Conservation (phyloP, 2,329 filamentous ascomycete species). For the Aureobasidium sp. region DNA sequence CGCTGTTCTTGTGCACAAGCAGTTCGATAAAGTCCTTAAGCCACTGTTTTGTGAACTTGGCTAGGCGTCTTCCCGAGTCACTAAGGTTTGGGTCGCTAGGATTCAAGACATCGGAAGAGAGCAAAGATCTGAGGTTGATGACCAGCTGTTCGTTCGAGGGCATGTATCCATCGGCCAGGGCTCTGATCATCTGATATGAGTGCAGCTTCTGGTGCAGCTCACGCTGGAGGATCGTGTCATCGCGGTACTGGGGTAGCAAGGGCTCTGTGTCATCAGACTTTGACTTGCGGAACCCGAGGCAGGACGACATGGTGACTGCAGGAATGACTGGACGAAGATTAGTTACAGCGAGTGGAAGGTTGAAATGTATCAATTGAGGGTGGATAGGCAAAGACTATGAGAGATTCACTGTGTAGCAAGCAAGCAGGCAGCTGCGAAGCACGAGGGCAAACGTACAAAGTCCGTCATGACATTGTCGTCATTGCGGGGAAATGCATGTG, state of each 20-base stretch:
- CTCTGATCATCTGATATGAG: constrained; percentile 83
- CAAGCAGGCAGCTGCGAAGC: neutral
- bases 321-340: neutral
- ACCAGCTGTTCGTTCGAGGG: constrained; percentile 81
- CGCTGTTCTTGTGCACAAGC: constrained; percentile 69
- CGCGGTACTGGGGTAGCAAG: constrained; percentile 71
- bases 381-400: neutral
- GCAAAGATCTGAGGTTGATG: constrained; percentile 67
- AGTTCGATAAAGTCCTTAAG: constrained; percentile 75
- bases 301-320: constrained; percentile 47
- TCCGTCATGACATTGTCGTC: neutral
- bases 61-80: constrained; percentile 63
- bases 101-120: constrained; percentile 71
- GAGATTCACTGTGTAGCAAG: neutral
- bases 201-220: constrained; percentile 83
- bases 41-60: constrained; percentile 64
- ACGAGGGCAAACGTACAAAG: neutral
- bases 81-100: constrained; percentile 67
- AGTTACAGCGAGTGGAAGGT: neutral
- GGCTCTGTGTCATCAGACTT: constrained; percentile 60
- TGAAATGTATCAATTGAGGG: neutral
- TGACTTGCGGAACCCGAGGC: constrained; percentile 52
- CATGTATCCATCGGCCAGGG: constrained; percentile 78
- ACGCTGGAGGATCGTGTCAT: constrained; percentile 71
- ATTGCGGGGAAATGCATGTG: constrained; percentile 10